Evolutionary conservation across 495 filamentous ascomycete genomes (phyloP), one percentile per base, ranked within the genome.

Genomic region (Aspergillus olivimuriae): DNA sequence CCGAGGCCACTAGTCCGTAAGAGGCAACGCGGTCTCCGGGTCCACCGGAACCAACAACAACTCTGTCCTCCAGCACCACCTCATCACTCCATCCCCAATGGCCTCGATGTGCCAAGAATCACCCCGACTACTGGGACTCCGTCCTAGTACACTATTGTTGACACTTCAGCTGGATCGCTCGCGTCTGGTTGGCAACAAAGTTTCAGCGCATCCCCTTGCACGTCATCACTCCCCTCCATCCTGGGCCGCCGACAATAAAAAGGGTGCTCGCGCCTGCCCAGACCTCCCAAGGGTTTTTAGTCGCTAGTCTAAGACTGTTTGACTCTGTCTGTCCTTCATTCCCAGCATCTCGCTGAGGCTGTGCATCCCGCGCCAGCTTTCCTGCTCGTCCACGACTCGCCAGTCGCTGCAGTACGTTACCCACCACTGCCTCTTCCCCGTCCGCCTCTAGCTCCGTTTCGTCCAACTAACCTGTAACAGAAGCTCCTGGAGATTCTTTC

Each of bases 361-460:
- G 44, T 46, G 44, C 44, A 28, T 28, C 5, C 23, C 18, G 22
- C 42, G 42, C 19, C 42, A 26, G 20, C 35, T 23, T 38, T n/a
- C 35, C 5, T 8, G 4, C 31, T 21, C 20, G 10, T 31, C 19
- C 17, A 36, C 26, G 24, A 15, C 18, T 2, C 31, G 12, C 18
- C 7, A 16, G 34, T 39, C 34, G 18, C 11, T 16, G 5, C 23
- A 14, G n/a, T 38, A 20, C 5, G 20, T 21, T 20, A 17, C 21
- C 35, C 35, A 38, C 35, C 21, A 2, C 17, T 18, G 17, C 34
- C 4, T 1, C 34, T 20, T 18, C 34, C 15, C 14, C 20, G 18
- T 16, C n/a, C 16, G 17, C 21, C 8, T 38, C 35, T 22, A 20
- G 35, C n/a, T 28, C 24, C 5, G 10, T 2, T 31, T 30, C 20